phyloP scores from a whole-genome alignment of 768 basidiomycete genomes.

The Xanthoconium purpureum region DNA sequence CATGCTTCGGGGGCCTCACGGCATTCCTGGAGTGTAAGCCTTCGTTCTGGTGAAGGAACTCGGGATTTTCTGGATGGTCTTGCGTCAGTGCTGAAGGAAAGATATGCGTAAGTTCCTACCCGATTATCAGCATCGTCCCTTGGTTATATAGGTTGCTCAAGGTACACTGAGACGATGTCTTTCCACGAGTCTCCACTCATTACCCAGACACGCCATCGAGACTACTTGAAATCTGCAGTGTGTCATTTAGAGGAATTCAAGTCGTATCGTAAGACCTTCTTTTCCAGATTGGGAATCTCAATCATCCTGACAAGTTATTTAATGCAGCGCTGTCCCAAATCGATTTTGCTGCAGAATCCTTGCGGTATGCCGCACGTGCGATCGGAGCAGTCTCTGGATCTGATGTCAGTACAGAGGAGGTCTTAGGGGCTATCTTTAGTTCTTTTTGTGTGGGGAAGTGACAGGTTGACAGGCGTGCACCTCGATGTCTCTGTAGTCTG shows the following conservation, averaged over 20 bases:
- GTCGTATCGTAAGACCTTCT: constrained; percentile 26
- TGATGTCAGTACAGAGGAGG: constrained; percentile 73
- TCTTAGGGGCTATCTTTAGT: constrained; percentile 76
- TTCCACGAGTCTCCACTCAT: constrained; percentile 50
- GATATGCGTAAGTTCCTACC: constrained; percentile 18
- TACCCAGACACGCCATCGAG: constrained; percentile 76
- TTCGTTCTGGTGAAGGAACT: constrained; percentile 57
- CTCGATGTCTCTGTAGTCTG: not conserved
- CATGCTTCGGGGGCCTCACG: not conserved
- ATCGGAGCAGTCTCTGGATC: constrained; percentile 82
- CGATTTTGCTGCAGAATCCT: constrained; percentile 81
- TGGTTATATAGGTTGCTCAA: constrained; percentile 1
- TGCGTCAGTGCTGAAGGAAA: constrained; percentile 40
- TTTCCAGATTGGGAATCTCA: not conserved
- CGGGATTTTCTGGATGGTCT: constrained; percentile 59
- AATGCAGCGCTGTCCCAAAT: constrained; percentile 62
- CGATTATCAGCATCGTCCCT: not conserved
- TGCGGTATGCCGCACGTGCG: constrained; percentile 80
- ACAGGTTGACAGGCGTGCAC: not conserved
- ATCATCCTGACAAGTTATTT: constrained; percentile 2
- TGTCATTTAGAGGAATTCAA: constrained; percentile 33
- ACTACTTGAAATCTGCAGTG: constrained; percentile 66
- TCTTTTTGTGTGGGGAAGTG: constrained; percentile 91
- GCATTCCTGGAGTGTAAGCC: constrained; percentile 58
- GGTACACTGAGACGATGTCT: constrained; percentile 23